Evolutionary conservation across 192 early-diverging fungal species (phyloP), one percentile per base, ranked within the genome.

Genomic region (Phycomyces blakesleeanus): DNA sequence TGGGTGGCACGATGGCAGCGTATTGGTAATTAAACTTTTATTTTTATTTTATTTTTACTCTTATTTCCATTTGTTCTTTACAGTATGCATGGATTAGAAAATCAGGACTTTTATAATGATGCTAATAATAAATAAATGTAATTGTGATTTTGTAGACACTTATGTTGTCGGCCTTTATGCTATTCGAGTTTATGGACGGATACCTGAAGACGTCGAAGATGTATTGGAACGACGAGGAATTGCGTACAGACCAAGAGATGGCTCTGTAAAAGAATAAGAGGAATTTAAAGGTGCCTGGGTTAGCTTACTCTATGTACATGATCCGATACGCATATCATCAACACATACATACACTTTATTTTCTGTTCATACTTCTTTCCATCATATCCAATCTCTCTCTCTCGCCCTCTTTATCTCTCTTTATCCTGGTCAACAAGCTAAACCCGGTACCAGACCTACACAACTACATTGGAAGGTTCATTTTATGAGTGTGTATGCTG

Each of bases 1-100:
- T 93, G 91, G 91, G 87, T 91, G 12, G 85, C 83, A 50, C 86
- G 84, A 67, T 91, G 83, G 77, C 81, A 89, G 41, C 83, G 78
- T 50, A 77, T 87, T 51, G 79, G 85, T 86, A 75, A 73, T 44
- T 1, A 20, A 8, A 0, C 2, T 24, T n/a, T 65, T 14, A 56
- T 22, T n/a, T n/a, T n/a, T n/a, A n/a, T n/a, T n/a, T n/a, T n/a
- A n/a, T n/a, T n/a, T n/a, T n/a, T n/a, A n/a, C n/a, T n/a, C n/a
- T n/a, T n/a, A n/a, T n/a, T n/a, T n/a, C n/a, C n/a, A n/a, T n/a
- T n/a, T n/a, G n/a, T n/a, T n/a, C n/a, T n/a, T n/a, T n/a, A n/a
- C n/a, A n/a, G n/a, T n/a, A n/a, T n/a, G n/a, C n/a, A n/a, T n/a
- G n/a, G n/a, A n/a, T n/a, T n/a, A n/a, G n/a, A n/a, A n/a, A n/a